These are phyloP conservation scores for Penicillium paneum DNA, from an alignment of 2,329 filamentous ascomycete genomes.

Conservation along the genomic window DNA sequence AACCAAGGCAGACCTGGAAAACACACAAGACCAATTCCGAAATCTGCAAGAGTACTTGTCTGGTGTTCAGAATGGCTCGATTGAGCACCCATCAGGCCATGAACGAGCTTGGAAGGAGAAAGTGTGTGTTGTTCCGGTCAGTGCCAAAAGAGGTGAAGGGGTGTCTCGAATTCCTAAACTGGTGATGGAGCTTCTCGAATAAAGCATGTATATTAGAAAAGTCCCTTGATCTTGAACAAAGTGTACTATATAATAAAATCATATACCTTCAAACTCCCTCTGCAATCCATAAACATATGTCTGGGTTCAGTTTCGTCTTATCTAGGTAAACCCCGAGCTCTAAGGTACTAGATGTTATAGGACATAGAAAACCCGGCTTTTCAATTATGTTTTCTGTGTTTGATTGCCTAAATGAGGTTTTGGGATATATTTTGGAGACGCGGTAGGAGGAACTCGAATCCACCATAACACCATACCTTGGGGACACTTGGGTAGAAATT, in stretches of 20 bases:
- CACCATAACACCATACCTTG: neutral
- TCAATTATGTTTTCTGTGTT: too few relatives aligned
- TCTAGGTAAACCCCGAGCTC: neutral
- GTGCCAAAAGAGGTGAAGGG: slow-evolving; percentile 83
- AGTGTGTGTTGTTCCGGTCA: slow-evolving; percentile 72
- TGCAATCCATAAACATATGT: neutral
- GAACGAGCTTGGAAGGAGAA: slow-evolving; percentile 59
- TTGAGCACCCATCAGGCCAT: slow-evolving; percentile 71
- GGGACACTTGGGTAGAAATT: neutral
- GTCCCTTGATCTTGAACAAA: neutral
- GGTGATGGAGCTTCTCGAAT: slow-evolving; percentile 43
- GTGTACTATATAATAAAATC: slow-evolving; percentile 10
- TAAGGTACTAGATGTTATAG: neutral
- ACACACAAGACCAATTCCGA: slow-evolving; percentile 73
- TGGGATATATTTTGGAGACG: neutral
- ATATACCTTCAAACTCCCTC: neutral
- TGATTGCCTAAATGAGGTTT: neutral
- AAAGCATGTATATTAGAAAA: slow-evolving; percentile 17
- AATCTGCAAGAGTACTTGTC: slow-evolving; percentile 68
- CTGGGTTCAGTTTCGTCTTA: neutral
- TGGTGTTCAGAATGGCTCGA: slow-evolving; percentile 59
- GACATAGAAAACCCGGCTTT: neutral
- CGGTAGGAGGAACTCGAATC: neutral
- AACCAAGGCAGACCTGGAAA: slow-evolving; percentile 82
- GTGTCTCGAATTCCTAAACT: slow-evolving; percentile 56